Conservation (phyloP, 805 yeast genomes). For the Wickerhamomyces chaumierensis region DNA sequence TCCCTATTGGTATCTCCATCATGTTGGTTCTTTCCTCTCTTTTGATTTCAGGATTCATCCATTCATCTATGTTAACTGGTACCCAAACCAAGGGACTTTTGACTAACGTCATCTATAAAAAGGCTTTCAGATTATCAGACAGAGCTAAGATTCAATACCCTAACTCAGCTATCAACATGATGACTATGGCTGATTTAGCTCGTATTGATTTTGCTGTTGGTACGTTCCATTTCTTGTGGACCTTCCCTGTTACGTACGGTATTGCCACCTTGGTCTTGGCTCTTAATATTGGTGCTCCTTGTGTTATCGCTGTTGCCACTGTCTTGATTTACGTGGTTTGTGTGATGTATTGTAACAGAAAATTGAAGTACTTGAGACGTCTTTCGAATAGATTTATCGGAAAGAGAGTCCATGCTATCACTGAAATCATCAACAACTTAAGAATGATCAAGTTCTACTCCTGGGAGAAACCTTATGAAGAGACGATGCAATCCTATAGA, state of each 20-base stretch:
- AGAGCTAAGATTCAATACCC: slow-evolving; percentile 50
- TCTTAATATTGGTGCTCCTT: slow-evolving; percentile 59
- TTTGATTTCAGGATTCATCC: slow-evolving; percentile 51
- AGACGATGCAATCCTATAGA: slow-evolving; percentile 45
- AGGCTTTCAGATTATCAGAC: slow-evolving; percentile 51
- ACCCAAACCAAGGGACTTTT: slow-evolving; percentile 60
- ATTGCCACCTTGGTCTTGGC: slow-evolving; percentile 55
- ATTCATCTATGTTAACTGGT: slow-evolving; percentile 51
- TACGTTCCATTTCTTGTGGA: slow-evolving; percentile 51
- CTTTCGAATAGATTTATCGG: slow-evolving; percentile 62
- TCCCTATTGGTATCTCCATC: slow-evolving; percentile 55
- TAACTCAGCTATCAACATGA: slow-evolving; percentile 59
- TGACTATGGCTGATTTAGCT: slow-evolving; percentile 73
- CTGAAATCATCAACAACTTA: slow-evolving; percentile 70
- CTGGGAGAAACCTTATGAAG: slow-evolving; percentile 77
- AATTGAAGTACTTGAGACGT: slow-evolving; percentile 43
- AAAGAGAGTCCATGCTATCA: slow-evolving; percentile 59
- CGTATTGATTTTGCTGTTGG: slow-evolving; percentile 71
- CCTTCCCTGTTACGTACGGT: slow-evolving; percentile 53
- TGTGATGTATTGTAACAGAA: slow-evolving; percentile 36
- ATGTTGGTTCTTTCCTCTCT: slow-evolving; percentile 41
- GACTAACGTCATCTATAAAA: slow-evolving; percentile 59
- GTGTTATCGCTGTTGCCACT: slow-evolving; percentile 61
- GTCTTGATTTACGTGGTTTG: slow-evolving; percentile 26
- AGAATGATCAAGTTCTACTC: slow-evolving; percentile 81